Base-by-base conservation (phyloP, 192 early-diverging fungal species). In the Podila epigama region DNA sequence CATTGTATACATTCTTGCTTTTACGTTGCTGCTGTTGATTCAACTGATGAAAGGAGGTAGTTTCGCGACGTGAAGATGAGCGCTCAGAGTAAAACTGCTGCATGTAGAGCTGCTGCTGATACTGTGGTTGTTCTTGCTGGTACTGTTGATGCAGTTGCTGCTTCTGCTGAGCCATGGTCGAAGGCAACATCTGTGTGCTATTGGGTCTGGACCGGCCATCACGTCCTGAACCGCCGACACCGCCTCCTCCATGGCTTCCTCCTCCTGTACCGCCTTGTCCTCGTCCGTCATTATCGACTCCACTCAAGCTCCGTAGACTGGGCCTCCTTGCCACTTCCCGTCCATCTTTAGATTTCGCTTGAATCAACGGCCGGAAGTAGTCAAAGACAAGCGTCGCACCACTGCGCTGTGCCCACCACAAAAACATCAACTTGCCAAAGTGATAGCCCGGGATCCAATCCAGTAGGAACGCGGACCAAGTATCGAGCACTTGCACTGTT, bases 371-470 rank as follows among this genome's bases (percentile, higher is more conserved):
- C 31, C 68, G 70, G 59, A 85, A 69, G 33, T 80, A 70, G 33
- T 82, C 83, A 79, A 84, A 84, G 22, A 88, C 48, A 5, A 85
- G 42, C 3, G 79, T 75, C 3, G 87, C 87, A 18, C 87, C 87
- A 20, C 79, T 77, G 50, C 75, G 85, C 37, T 88, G 87, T 33
- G 87, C 87, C 87, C 87, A 88, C 70, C 86, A 88, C 10, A 88
- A 70, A 33, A 88, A 78, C 15, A 79, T 20, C 2, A 88, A 48
- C 35, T 86, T 83, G 35, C 80, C 83, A 6, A 88, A 55, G 71
- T 84, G 83, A 53, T 88, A 88, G 33, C 81, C 81, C 9, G 82
- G 85, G 36, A 82, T 80, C 31, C 80, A 68, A 22, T 72, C 66
- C 20, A 82, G 51, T 6, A 85, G 32, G 48, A 68, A 67, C 10